A percentile compares a stretch with the other conserved stretches of the same genome.
phyloP scores from a whole-genome alignment of 192 early-diverging fungal species.

The Podila verticillata region DNA sequence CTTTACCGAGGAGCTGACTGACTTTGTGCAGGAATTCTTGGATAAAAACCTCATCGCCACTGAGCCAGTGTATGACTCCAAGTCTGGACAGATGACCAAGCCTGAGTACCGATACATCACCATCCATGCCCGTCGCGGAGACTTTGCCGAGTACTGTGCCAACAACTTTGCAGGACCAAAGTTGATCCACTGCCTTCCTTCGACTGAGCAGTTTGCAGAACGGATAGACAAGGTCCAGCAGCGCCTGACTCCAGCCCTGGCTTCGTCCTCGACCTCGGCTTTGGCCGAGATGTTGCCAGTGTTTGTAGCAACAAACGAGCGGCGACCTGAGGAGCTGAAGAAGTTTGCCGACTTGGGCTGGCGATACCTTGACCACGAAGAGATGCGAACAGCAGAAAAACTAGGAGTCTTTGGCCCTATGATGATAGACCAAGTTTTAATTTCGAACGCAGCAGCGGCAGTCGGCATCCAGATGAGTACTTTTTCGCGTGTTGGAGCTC shows the following conservation, averaged over 20 bases:
- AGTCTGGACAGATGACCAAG: constrained; percentile 9
- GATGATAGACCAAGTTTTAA: constrained; percentile 44
- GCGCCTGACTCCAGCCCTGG: constrained; percentile 11
- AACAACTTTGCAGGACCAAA: constrained; percentile 36
- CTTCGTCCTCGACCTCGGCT: background rate
- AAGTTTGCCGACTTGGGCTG: constrained; percentile 48
- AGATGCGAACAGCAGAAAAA: constrained; percentile 24
- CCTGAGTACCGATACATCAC: constrained; percentile 39
- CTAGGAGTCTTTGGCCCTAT: constrained; percentile 50
- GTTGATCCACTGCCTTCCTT: constrained; percentile 44
- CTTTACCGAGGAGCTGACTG: constrained; percentile 33
- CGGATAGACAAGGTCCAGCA: constrained; percentile 35
- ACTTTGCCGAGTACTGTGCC: constrained; percentile 44
- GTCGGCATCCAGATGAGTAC: constrained; percentile 52
- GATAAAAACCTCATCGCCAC: constrained; percentile 25
- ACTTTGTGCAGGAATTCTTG: constrained; percentile 41
- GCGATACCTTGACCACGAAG: constrained; percentile 39
- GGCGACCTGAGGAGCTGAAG: constrained; percentile 41
- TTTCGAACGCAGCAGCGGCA: constrained; percentile 32
- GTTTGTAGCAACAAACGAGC: constrained; percentile 47
- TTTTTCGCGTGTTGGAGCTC: constrained; percentile 46
- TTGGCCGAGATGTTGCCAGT: constrained; percentile 32
- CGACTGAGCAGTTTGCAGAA: constrained; percentile 34
- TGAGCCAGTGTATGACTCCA: constrained; percentile 23
- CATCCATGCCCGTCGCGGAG: constrained; percentile 45